Evolutionary conservation across 441 rosid genomes (phyloP).

Genomic region (Populus hybrid): DNA sequence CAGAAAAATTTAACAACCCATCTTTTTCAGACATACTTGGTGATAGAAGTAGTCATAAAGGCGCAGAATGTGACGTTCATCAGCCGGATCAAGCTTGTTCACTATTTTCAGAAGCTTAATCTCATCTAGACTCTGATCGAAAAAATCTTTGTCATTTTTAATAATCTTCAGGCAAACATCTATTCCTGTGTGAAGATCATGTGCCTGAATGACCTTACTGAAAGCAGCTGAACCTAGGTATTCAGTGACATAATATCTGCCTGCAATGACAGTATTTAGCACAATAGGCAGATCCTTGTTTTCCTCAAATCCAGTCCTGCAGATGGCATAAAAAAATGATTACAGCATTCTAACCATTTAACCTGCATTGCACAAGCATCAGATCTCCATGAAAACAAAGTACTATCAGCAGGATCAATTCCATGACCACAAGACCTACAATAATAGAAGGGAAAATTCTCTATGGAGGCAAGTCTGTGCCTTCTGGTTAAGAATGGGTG

Average conservation of each 20-base stretch:
- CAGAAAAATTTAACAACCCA: neutral
- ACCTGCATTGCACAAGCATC: conserved; percentile 20
- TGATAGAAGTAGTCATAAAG: conserved; percentile 93
- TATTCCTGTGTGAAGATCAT: conserved; percentile 40
- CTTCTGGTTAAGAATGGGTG: neutral
- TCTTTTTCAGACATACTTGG: conserved; percentile 41
- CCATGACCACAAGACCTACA: neutral
- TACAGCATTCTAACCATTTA: conserved; percentile 14
- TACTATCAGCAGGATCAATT: neutral
- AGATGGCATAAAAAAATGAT: conserved; percentile 26
- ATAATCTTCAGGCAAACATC: conserved; percentile 76
- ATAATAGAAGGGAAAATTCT: neutral
- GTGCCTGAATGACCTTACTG: conserved; percentile 71
- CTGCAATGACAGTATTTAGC: conserved; percentile 68
- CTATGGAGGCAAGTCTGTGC: neutral
- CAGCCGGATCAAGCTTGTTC: conserved; percentile 79
- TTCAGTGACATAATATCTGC: conserved; percentile 85
- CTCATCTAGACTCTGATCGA: conserved; percentile 95
- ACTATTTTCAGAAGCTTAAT: conserved; percentile 88
- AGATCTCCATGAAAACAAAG: conserved; percentile 12
- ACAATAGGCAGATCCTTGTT: conserved; percentile 76
- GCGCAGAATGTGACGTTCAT: conserved; percentile 74
- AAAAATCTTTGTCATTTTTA: conserved; percentile 92
- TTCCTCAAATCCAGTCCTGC: conserved; percentile 96
- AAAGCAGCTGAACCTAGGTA: conserved; percentile 46